Evolutionary conservation across 2,329 filamentous ascomycete genomes (phyloP).

Genomic region (Fusarium armeniacum): DNA sequence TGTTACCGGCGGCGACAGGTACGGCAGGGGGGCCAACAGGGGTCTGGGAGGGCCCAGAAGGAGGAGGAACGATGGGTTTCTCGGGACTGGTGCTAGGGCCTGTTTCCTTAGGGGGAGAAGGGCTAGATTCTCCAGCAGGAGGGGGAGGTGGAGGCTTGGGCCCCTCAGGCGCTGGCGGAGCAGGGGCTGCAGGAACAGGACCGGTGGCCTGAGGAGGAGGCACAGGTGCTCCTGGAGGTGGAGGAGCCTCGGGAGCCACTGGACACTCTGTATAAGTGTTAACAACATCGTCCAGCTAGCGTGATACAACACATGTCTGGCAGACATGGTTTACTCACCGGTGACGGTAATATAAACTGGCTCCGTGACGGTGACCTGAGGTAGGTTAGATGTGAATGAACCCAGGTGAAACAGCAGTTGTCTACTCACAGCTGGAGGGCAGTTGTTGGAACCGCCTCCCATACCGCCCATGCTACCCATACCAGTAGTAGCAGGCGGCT

Average conservation of each 20-base stretch:
- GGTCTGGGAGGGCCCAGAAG: constrained; percentile 16
- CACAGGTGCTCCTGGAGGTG: constrained; percentile 4
- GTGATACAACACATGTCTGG: not conserved
- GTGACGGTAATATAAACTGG: constrained; percentile 62
- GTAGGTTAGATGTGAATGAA: not conserved
- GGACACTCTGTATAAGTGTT: constrained; percentile 60
- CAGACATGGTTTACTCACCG: constrained; percentile 52
- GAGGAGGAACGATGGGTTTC: constrained; percentile 2
- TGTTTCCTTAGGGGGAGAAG: constrained; percentile 4
- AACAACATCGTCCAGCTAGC: constrained; percentile 29
- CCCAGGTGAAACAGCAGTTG: too few relatives aligned
- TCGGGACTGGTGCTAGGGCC: not conserved
- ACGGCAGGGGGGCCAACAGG: constrained; percentile 35
- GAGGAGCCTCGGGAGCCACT: not conserved
- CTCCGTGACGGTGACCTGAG: constrained; percentile 56
- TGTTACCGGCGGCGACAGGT: constrained; percentile 57
- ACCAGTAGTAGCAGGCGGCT: constrained; percentile 53
- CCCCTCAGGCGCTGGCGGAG: not conserved
- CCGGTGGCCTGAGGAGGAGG: constrained; percentile 16
- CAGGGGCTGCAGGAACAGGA: not conserved
- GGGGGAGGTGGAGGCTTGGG: constrained; percentile 6
- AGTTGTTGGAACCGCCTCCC: constrained; percentile 55
- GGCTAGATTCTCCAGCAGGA: constrained; percentile 9
- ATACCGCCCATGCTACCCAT: constrained; percentile 45
- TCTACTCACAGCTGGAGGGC: constrained; percentile 57